Percentiles rank a stretch among this genome's conserved stretches.
Evolutionary conservation across 495 filamentous ascomycete species (phyloP).

Genomic region (Tricharina praecox): DNA sequence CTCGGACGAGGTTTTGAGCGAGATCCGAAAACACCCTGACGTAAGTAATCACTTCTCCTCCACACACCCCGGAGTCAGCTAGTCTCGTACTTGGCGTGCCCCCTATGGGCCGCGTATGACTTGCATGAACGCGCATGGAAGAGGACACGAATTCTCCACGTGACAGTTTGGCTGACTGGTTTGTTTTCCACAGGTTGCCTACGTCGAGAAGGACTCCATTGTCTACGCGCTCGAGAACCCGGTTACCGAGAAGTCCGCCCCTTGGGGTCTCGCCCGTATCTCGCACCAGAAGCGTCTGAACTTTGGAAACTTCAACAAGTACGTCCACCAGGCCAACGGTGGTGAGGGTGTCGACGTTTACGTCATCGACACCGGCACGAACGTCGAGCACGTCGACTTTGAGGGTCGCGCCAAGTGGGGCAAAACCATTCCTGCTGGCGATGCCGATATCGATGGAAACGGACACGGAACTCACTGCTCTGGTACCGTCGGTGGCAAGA

Average conservation of each 20-base stretch:
- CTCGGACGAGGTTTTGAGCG: conserved; percentile 77
- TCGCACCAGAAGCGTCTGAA: conserved; percentile 75
- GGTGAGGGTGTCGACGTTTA: conserved; percentile 99
- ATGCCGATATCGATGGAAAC: conserved; percentile 86
- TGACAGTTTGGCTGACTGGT: not conserved
- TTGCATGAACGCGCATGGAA: not conserved
- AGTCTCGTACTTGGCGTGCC: too few species aligned
- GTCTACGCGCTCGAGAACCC: conserved; percentile 56
- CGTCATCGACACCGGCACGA: conserved; percentile 95
- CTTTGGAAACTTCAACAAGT: conserved; percentile 95
- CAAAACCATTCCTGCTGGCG: conserved; percentile 75
- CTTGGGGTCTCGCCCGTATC: conserved; percentile 95
- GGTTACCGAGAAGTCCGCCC: conserved; percentile 71
- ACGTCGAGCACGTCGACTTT: conserved; percentile 86
- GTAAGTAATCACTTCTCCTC: too few species aligned
- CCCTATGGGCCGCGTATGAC: too few species aligned
- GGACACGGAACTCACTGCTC: conserved; percentile 99
- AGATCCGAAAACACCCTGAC: conserved; percentile 90
- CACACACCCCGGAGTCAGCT: too few species aligned
- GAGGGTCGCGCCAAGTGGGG: conserved; percentile 91
- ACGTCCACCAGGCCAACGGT: conserved; percentile 74
- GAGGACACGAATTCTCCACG: not conserved
- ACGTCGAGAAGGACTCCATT: conserved; percentile 83
- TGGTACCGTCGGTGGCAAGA: conserved; percentile 91
- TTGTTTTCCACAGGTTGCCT: conserved; percentile 55